Evolutionary conservation across 2,329 filamentous ascomycete genomes (phyloP).

Genomic region (Cordyceps fumosorosea): DNA sequence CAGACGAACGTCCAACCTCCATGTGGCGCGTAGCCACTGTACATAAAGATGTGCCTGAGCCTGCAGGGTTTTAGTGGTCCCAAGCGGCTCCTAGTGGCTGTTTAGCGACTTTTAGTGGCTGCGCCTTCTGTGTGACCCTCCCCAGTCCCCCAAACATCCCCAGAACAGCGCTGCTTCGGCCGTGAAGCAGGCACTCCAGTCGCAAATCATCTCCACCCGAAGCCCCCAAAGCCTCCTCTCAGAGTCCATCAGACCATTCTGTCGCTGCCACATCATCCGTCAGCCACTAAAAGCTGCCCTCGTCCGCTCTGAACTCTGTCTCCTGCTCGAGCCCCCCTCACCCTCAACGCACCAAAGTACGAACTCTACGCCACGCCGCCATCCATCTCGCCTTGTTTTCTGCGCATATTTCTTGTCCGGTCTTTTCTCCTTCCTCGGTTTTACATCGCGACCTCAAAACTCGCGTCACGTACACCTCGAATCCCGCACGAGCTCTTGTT

Average conservation of each 20-base stretch:
- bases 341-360: background rate
- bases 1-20: background rate
- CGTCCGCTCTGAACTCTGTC: background rate
- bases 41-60: background rate
- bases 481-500: background rate
- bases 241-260: conserved; percentile 3
- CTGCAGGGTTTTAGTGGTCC: background rate
- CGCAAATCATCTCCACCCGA: background rate
- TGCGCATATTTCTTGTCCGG: background rate
- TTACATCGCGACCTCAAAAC: background rate
- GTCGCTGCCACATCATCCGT: conserved; percentile 8
- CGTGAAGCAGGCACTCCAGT: background rate
- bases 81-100: background rate
- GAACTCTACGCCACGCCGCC: background rate
- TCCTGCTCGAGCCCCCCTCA: background rate
- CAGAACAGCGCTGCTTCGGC: background rate
- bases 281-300: conserved; percentile 2
- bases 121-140: background rate
- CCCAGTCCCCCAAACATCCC: background rate
- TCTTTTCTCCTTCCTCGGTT: background rate
- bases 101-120: background rate
- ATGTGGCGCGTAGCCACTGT: background rate
- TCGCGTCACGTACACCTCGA: background rate
- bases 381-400: background rate
- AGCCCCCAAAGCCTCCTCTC: background rate